phyloP scores from a whole-genome alignment of 78 protist species.

The Bigelowiella natans region DNA sequence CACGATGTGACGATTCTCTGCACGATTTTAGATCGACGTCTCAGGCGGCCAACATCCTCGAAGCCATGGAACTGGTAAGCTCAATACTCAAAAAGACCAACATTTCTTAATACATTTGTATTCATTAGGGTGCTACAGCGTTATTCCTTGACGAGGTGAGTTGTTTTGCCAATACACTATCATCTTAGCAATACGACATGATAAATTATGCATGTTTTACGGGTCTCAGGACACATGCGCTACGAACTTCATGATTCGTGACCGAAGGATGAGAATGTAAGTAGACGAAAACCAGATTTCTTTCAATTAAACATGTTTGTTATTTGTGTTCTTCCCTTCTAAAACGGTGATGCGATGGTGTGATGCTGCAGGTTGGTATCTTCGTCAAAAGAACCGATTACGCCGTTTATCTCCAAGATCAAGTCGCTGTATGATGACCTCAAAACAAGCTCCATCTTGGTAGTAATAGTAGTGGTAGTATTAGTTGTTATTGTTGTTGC shows the following conservation, averaged over 20 bases:
- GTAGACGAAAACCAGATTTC: too few relatives aligned
- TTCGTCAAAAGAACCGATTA: background rate
- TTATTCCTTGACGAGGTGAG: too few relatives aligned
- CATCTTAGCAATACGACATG: too few relatives aligned
- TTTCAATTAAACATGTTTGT: too few relatives aligned
- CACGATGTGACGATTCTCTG: too few relatives aligned
- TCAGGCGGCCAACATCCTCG: conserved; percentile 2
- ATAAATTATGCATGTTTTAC: too few relatives aligned
- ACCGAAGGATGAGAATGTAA: background rate
- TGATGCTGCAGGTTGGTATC: background rate
- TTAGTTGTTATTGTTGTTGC: background rate
- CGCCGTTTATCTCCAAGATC: background rate
- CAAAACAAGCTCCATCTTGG: background rate
- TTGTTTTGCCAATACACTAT: too few relatives aligned
- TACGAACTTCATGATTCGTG: conserved; percentile 11
- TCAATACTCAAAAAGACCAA: background rate
- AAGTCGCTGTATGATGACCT: background rate
- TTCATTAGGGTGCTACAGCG: too few relatives aligned
- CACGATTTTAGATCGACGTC: too few relatives aligned
- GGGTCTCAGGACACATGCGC: conserved; percentile 21
- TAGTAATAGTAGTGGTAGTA: background rate
- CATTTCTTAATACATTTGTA: too few relatives aligned
- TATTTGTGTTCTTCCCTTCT: too few relatives aligned
- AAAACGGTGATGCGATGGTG: too few relatives aligned
- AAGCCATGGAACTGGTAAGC: background rate